A percentile compares a stretch with the other conserved stretches of the same genome.
Conservation (phyloP, 306 rosid genomes). For the Phaseolus lunatus region DNA sequence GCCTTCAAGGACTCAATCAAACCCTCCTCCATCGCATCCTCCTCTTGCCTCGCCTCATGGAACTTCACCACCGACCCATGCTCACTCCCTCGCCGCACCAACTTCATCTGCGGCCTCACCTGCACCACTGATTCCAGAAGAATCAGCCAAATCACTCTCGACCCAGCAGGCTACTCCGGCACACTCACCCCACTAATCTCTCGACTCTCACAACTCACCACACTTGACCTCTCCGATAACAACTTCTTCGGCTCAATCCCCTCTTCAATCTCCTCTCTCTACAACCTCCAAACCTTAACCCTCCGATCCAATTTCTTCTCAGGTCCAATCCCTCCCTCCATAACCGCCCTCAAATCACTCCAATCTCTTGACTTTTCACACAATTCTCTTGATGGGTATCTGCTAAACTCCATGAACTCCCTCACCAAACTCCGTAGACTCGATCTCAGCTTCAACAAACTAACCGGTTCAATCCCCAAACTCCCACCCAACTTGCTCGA, state of each 20-base stretch:
- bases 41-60: conserved; percentile 89
- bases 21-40: conserved; percentile 70
- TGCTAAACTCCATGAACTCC: conserved; percentile 56
- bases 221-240: conserved; percentile 80
- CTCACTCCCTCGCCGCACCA: conserved; percentile 69
- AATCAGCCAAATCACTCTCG: conserved; percentile 84
- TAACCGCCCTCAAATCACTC: conserved; percentile 61
- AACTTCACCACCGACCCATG: conserved; percentile 88
- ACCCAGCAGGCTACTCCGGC: conserved; percentile 85
- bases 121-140: conserved; percentile 69
- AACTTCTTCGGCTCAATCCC: conserved; percentile 74
- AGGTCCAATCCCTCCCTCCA: conserved; percentile 61
- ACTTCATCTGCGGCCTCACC: conserved; percentile 80
- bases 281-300: conserved; percentile 61
- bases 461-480: conserved; percentile 65
- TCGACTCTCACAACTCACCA: conserved; percentile 59
- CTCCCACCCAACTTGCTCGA: conserved; percentile 72
- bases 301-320: conserved; percentile 81
- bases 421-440: conserved; percentile 60
- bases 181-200: conserved; percentile 73
- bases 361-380: conserved; percentile 67
- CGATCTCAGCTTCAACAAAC: conserved; percentile 80
- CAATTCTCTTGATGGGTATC: conserved; percentile 64
- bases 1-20: conserved; percentile 81
- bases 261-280: conserved; percentile 69